Base-by-base conservation (phyloP, 2,329 filamentous ascomycete genomes). In the Sodiomyces alkalinus region DNA sequence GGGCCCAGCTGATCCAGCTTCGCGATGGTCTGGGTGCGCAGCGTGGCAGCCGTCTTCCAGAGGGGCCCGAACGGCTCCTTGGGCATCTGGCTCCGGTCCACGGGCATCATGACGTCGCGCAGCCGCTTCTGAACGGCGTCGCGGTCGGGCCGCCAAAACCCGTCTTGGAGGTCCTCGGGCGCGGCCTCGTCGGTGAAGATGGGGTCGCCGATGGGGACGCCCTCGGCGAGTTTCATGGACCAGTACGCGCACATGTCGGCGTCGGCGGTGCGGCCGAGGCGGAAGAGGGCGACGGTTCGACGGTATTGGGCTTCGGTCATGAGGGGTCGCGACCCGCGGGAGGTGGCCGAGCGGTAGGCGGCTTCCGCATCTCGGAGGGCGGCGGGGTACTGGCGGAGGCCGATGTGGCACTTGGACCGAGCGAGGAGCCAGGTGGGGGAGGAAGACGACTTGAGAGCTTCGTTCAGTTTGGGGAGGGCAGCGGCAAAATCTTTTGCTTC, bases 301-400 rank as follows among this genome's bases (percentile, higher is more conserved):
- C 86, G 73, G 43, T 90, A 71, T 44, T 94, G 82, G 2, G 81
- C 77, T n/a, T 82, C 70, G 25, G 74, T 64, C 49, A 94, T 82
- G 17, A 79, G 64, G 38, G 82, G 72, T 28, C 80, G 72, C 42
- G 76, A 79, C 18, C 68, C 80, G 22, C 87, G 77, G 36, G 76
- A 63, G 16, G 57, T 58, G 3, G 75, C 77, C 4, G 64, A 54
- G 20, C 64, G 53, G 29, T 79, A 65, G 3, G 74, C 80, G 26
- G 64, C 61, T 36, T 83, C 71, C 20, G 77, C 74, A 50, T 86
- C 80, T 21, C 56, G 59, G 24, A 90, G 66, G 1, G 83, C 80
- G 14, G 68, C 62, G 3, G 70, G 58, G 31, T 70, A 63, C 28
- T 72, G 58, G 39, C 61, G 60, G 3, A 66, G 60, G 33, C 80